phyloP scores from a whole-genome alignment of 306 rosid genomes.

The Vigna mungo region DNA sequence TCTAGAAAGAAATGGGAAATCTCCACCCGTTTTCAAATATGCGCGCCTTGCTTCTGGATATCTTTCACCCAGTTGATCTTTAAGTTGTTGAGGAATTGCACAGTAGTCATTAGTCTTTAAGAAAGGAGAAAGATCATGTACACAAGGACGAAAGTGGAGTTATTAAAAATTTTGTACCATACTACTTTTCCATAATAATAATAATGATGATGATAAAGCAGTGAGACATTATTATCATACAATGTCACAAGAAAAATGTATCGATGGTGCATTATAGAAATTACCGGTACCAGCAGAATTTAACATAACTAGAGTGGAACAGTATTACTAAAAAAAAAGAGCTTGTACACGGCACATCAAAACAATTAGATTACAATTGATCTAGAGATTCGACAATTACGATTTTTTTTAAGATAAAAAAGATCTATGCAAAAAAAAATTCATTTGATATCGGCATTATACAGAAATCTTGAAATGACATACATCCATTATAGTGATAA shows the following conservation, averaged over 20 bases:
- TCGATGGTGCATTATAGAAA: slow-evolving; percentile 5
- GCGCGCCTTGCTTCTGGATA: slow-evolving; percentile 93
- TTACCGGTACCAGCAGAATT: slow-evolving; percentile 26
- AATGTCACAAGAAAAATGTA: slow-evolving; percentile 8
- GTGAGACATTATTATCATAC: not conserved
- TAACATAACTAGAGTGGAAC: slow-evolving; percentile 21
- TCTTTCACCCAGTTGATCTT: slow-evolving; percentile 88
- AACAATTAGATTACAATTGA: not conserved
- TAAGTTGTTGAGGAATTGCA: slow-evolving; percentile 90
- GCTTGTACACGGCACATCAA: slow-evolving; percentile 2
- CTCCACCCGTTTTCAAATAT: slow-evolving; percentile 86
- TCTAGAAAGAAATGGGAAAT: slow-evolving; percentile 97
- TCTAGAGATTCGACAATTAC: slow-evolving; percentile 19
- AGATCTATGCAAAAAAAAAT: slow-evolving; percentile 1
- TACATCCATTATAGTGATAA: slow-evolving; percentile 96
- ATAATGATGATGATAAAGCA: not conserved
- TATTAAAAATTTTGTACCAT: slow-evolving; percentile 26
- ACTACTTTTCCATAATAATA: slow-evolving; percentile 32
- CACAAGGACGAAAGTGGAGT: slow-evolving; percentile 28
- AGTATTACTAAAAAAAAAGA: not conserved
- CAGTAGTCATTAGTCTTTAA: slow-evolving; percentile 93
- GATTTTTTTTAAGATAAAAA: not conserved
- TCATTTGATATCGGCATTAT: slow-evolving; percentile 15
- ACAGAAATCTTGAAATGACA: slow-evolving; percentile 52
- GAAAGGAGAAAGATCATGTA: slow-evolving; percentile 42